Base-by-base conservation (phyloP, 192 early-diverging fungal genomes). In the Piromyces finnis region DNA sequence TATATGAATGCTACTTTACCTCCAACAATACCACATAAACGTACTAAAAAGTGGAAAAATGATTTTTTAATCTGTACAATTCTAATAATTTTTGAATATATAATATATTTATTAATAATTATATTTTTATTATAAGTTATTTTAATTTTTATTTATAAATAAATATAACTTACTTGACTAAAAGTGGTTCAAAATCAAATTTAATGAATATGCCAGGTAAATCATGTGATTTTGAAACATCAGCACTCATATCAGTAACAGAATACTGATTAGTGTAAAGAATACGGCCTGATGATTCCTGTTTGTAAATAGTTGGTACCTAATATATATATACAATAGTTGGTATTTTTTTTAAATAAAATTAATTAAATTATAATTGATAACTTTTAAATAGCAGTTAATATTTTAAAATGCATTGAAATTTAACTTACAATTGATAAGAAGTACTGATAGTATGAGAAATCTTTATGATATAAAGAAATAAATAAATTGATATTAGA, bases 231-330 rank as follows among this genome's bases (percentile, higher is more conserved):
- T 80, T 81, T 29, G 29, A 30, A 26, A 78, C 30, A 84, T 30
- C 28, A 78, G 32, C 3, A 16, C 29, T 80, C 29, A n/a, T 30
- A 82, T 97, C 95, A 29, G 93, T 97, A 3, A 97, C 95, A 16
- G 95, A 94, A 84, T 97, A 98, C 84, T 98, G 97, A 85, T 94
- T 96, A 29, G 97, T 96, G n/a, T 91, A 59, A 30, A 98, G 81
- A 4, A 86, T 86, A 41, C 81, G 78, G n/a, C 86, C 85, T 79
- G 89, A 84, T 16, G 83, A 80, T 12, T 83, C 80, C 12, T 80
- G 79, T 28, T 94, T 87, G 79, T 92, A 94, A 28, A 88, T 90
- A 0, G 93, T 95, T 9, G 94, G 94, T 5, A 89, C 86, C 84
- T 86, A 32, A 32, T 32, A 32, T 32, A 32, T 32, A 32, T 32